Evolutionary conservation across 2,329 filamentous ascomycete genomes (phyloP).

Genomic region (Cucurbitaria berberidis): DNA sequence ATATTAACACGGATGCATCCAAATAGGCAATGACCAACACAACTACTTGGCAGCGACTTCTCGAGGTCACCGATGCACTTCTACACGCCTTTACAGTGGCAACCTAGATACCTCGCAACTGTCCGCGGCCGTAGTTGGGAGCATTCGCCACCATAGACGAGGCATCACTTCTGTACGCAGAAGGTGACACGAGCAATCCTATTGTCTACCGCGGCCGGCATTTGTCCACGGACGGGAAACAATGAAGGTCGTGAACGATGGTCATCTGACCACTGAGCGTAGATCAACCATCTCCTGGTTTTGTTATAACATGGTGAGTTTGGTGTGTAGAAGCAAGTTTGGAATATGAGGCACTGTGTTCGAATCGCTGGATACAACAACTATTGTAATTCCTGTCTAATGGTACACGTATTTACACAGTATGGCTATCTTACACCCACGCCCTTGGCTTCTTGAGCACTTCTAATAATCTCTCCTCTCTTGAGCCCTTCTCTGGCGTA

Average conservation of each 20-base stretch:
- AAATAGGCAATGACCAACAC: too few species aligned
- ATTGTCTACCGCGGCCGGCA: slow-evolving; percentile 8
- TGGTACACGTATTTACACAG: slow-evolving; percentile 1
- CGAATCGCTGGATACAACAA: too few species aligned
- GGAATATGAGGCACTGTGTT: too few species aligned
- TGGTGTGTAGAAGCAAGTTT: too few species aligned
- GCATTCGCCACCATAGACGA: not conserved
- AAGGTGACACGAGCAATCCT: not conserved
- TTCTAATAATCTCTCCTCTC: slow-evolving; percentile 81
- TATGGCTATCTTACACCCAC: slow-evolving; percentile 55
- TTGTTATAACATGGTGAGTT: too few species aligned
- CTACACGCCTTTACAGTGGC: slow-evolving; percentile 1
- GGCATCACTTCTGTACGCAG: not conserved
- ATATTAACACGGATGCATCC: too few species aligned
- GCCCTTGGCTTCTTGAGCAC: slow-evolving; percentile 68
- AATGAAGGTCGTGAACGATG: not conserved
- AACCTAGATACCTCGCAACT: not conserved
- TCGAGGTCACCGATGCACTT: not conserved
- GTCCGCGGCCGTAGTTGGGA: slow-evolving; percentile 8
- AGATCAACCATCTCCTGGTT: too few species aligned
- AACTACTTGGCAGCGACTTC: not conserved
- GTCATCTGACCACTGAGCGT: not conserved
- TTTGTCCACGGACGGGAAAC: not conserved
- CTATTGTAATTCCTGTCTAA: not conserved
- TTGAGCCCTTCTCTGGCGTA: slow-evolving; percentile 73